Base-by-base conservation (phyloP, 2,329 filamentous ascomycete genomes). In the Teratosphaeria nubilosa region DNA sequence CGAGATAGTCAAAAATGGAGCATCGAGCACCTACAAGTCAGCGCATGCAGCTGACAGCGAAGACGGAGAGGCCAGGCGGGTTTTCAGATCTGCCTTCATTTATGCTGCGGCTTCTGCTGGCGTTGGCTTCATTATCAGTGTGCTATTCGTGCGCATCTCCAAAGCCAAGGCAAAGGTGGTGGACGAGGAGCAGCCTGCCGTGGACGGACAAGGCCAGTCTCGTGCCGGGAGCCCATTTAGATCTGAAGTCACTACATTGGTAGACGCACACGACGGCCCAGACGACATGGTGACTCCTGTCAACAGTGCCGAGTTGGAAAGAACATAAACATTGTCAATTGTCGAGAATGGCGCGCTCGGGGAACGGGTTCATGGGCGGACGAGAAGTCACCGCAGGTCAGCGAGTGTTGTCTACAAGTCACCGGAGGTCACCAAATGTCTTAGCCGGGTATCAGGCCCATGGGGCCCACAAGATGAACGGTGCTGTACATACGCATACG, bases 101-200 rank as follows among this genome's bases (percentile, higher is more conserved):
- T 71, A 70, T 50, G 69, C 63, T 2, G 65, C 68, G 9, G 69
- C 63, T 2, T 69, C 66, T 37, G 69, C 69, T 27, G 65, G 60
- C 1, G 25, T 65, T 7, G 69, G 69, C 0, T 58, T 71, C 13
- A 56, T 68, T 34, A 60, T 71, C n/a, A 62, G 59, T 25, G 56
- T 65, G 7, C 30, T 69, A 3, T 70, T 67, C 54, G 66, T 70
- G 25, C 58, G 63, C n/a, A 69, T 69, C 24, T 65, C 68, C 14
- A 59, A 64, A 13, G 52, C 57, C n/a, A 62, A 62, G 1, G 62
- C 64, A 27, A 61, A 65, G 62, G 45, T 52, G 50, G 54, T 31
- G 25, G 65, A 70, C 31, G 63, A 65, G 51, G 65, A 66, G 54
- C 51, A 58, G 37, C 54, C 55, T 34, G 37, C 60, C 9, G 52